Conservation (phyloP, 2,329 filamentous ascomycete species). For the Apiospora sp. region DNA sequence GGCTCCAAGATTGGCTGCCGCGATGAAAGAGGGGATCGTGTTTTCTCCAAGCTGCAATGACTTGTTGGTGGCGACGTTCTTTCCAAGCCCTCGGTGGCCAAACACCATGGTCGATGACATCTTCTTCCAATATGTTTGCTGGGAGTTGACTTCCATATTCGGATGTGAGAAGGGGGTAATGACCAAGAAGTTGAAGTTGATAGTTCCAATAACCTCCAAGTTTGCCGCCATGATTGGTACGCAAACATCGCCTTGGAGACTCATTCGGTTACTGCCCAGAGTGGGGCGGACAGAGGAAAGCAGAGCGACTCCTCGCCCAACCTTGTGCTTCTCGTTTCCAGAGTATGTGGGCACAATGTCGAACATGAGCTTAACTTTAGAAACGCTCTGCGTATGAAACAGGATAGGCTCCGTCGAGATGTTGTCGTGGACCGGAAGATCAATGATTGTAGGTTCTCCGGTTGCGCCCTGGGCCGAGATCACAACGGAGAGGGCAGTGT, state of each 20-base stretch:
- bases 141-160: slow-evolving; percentile 89
- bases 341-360: slow-evolving; percentile 97
- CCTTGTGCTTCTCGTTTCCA: slow-evolving; percentile 84
- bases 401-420: slow-evolving; percentile 93
- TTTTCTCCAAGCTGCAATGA: slow-evolving; percentile 97
- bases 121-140: slow-evolving; percentile 97
- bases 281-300: slow-evolving; percentile 85
- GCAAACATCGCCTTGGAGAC: slow-evolving; percentile 88
- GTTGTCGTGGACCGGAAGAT: slow-evolving; percentile 92
- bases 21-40: slow-evolving; percentile 94
- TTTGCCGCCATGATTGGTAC: slow-evolving; percentile 88
- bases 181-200: slow-evolving; percentile 96
- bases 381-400: slow-evolving; percentile 80
- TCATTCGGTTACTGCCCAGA: slow-evolving; percentile 87
- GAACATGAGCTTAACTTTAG: slow-evolving; percentile 88
- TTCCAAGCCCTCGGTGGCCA: slow-evolving; percentile 79
- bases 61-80: slow-evolving; percentile 83
- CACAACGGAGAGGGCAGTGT: slow-evolving; percentile 91
- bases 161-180: slow-evolving; percentile 95
- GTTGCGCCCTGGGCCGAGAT: slow-evolving; percentile 85
- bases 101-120: slow-evolving; percentile 86
- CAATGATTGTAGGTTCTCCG: slow-evolving; percentile 88
- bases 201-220: slow-evolving; percentile 89
- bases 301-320: slow-evolving; percentile 88
- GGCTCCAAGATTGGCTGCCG: slow-evolving; percentile 89